Evolutionary conservation across 345 rosid species (phyloP), one percentile per base, ranked within the genome.

Genomic region (Gossypium australe): DNA sequence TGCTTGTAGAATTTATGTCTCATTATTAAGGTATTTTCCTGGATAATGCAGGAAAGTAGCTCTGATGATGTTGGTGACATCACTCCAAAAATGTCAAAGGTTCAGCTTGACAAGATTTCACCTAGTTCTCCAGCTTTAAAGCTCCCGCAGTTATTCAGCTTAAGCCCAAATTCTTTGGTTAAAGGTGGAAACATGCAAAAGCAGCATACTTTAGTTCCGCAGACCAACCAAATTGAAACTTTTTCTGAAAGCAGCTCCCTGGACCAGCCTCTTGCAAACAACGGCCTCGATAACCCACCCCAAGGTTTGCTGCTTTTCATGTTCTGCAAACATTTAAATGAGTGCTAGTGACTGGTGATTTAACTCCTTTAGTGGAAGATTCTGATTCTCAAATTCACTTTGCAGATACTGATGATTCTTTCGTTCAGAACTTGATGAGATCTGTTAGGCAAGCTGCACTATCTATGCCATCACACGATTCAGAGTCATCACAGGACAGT

Each of bases 371-470:
- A 68, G 63, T 43, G 58, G 41, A 48, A 69, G 68, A 73, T 73
- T 52, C 70, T 71, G 80, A 76, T 59, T 55, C 57, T 67, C 27
- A 3, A 16, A 47, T 55, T 67, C 49, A 64, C 63, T 14, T 38
- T 89, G 85, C 90, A 95, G 99, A 89, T 79, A 74, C 82, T 44
- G 90, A 86, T 76, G 75, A 75, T 72, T 86, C 82, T 70, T 91
- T 82, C 82, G 84, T 89, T 71, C 92, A 87, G 77, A 87, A 86
- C 86, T 86, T 95, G 76, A 95, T 86, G 89, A 90, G 91, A 78
- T 91, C 99, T 75, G 99, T 95, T 17, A 81, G 99, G 76, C 97
- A 91, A 87, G 93, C 93, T 45, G 99, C 99, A 44, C 65, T 94
- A 47, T 81, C 90, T 18, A 78, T 80, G 79, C 89, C 84, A 71